phyloP scores from a whole-genome alignment of 345 rosid genomes.

The Lepidium didymum region DNA sequence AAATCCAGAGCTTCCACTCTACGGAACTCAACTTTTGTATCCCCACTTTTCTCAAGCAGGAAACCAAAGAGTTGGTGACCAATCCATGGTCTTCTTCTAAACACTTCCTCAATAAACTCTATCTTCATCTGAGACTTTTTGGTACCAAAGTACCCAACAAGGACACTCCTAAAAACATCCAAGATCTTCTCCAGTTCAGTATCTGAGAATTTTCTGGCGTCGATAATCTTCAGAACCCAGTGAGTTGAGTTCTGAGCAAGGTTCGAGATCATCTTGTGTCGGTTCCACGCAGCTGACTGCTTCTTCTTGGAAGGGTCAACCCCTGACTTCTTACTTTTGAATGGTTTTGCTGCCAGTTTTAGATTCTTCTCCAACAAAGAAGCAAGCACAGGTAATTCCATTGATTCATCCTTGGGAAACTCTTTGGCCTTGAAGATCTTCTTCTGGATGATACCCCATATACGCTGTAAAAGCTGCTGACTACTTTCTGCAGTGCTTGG shows the following conservation, averaged over 20 bases:
- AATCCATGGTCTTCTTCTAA: conserved; percentile 70
- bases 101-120: conserved; percentile 70
- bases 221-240: conserved; percentile 78
- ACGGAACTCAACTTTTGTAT: conserved; percentile 64
- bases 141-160: conserved; percentile 60
- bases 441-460: conserved; percentile 90
- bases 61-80: conserved; percentile 51
- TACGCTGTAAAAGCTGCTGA: conserved; percentile 82
- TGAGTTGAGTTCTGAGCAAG: conserved; percentile 70
- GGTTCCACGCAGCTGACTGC: conserved; percentile 61
- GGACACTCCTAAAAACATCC: conserved; percentile 40
- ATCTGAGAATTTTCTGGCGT: conserved; percentile 46
- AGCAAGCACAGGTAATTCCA: conserved; percentile 45
- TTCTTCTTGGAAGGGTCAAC: conserved; percentile 56
- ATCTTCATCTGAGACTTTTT: conserved; percentile 73
- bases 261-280: conserved; percentile 61
- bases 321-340: conserved; percentile 71
- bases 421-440: conserved; percentile 82
- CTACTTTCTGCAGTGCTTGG: conserved; percentile 72
- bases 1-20: conserved; percentile 72
- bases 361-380: conserved; percentile 68
- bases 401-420: conserved; percentile 50
- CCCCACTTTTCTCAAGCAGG: conserved; percentile 54
- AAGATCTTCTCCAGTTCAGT: conserved; percentile 50
- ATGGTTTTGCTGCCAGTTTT: conserved; percentile 81